Base-by-base conservation (phyloP, 1,284 basidiomycete genomes). In the Phlebopus sp. region DNA sequence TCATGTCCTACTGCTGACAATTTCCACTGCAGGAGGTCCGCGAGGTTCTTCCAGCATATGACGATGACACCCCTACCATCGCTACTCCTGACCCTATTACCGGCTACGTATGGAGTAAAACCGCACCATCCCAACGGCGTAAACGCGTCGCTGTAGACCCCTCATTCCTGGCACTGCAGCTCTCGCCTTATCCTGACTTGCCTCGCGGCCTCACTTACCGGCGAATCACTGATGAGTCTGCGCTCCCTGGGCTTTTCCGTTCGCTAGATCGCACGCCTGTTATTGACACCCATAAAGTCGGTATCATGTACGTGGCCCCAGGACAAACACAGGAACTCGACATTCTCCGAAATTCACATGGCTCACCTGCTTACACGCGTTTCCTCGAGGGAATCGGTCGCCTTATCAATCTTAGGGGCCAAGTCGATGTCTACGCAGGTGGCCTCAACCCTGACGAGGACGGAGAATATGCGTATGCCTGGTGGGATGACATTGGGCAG, bases 401-500 rank as follows among this genome's bases (percentile, higher is more conserved):
- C 36, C 74, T 99, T 42, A 90, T 98, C 65, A 83, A 90, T 52
- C 76, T 98, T n/a, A 86, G 92, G 25, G 92, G 90, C 5, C 92
- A 95, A 68, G 77, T 85, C 10, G 94, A 97, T 62, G 85, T 98
- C n/a, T 97, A 96, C 67, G 90, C 88, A 1, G 96, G 95, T 23
- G 94, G 94, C 2, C 76, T 99, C 27, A 89, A 96, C 65, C 82
- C 89, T 5, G 84, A 90, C 55, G 84, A 88, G 58, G 94, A 98
- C 64, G 84, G 89, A 18, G 92, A 98, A 67, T 96, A 93, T 61
- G 90, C 93, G 0, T 99, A 99, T 62, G 94, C 95, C 0, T 99
- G 96, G 95, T 95, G 93, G 87, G 94, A 99, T 68, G 94, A 97
- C 61, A 95, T 97, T 37, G 86, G 89, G 14, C 97, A 99, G 64